Evolutionary conservation across 768 basidiomycete species (phyloP), one percentile per base, ranked within the genome.

Genomic region (Gloeopeniophorella convolvens): DNA sequence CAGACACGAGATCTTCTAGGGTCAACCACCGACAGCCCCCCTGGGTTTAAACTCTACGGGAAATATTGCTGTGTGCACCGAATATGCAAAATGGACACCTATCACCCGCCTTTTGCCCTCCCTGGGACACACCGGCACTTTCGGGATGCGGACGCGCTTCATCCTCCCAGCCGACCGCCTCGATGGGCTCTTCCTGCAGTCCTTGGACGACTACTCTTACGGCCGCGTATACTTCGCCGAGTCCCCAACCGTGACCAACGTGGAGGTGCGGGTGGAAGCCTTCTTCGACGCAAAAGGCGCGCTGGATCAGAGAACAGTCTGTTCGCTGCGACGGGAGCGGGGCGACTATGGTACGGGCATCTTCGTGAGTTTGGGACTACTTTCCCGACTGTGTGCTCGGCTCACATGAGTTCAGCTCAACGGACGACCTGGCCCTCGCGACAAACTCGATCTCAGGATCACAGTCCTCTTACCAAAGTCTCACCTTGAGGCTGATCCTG

Each of bases 311-410:
- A 48, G 41, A 42, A 23, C 13, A 10, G 12, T 39, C 18, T 43
- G 26, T 26, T 24, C 35, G 31, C 47, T 54, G 35, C 52, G 30
- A 18, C 39, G 40, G 30, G 18, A 42, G 37, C 15, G 23, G 35
- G 51, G 15, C 11, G 41, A 37, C 23, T 26, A 15, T 4, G 35
- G 34, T 27, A 37, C 33, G 28, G 51, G 41, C 31, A 21, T 53
- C 24, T 28, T 39, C 10, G 51, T 43, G 46, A 48, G 46, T 48
- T 5, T 32, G 12, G 23, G 9, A 24, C 37, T 42, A 28, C 20
- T 6, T 9, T 16, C 16, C n/a, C 28, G 16, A 23, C 27, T 34
- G 24, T 18, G 12, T 42, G 18, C 36, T 33, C 51, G 24, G 28
- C 37, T 32, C 33, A 23, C 41, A 31, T 16, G 3, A 21, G 13